phyloP scores from a whole-genome alignment of 495 filamentous ascomycete species.

The Xylaria sp. region DNA sequence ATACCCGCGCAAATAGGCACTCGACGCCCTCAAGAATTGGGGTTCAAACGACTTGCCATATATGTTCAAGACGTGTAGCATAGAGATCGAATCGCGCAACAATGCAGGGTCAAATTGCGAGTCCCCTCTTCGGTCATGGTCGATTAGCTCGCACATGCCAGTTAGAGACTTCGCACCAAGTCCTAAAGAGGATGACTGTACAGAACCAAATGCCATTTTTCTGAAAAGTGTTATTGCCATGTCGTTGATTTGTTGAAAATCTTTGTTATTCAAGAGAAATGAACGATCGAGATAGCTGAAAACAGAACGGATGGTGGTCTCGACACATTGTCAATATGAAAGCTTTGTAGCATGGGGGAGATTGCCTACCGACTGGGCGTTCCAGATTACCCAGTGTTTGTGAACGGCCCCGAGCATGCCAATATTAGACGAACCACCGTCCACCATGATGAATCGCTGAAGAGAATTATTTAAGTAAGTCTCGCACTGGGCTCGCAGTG shows the following conservation, averaged over 20 bases:
- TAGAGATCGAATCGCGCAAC: conserved; percentile 73
- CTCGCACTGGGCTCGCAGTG: conserved; percentile 68
- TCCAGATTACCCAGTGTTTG: conserved; percentile 80
- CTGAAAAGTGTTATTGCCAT: conserved; percentile 63
- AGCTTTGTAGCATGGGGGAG: not conserved
- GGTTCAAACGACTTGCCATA: conserved; percentile 84
- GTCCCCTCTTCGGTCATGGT: conserved; percentile 68
- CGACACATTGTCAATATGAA: conserved; percentile 7
- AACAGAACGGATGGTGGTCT: conserved; percentile 77
- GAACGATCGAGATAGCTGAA: conserved; percentile 94
- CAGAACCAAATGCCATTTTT: conserved; percentile 59
- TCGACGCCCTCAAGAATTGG: conserved; percentile 69
- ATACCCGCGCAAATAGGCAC: conserved; percentile 68
- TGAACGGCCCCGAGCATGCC: conserved; percentile 70
- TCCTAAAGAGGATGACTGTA: conserved; percentile 50
- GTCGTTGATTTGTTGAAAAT: conserved; percentile 59
- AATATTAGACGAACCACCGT: conserved; percentile 60
- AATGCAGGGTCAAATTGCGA: conserved; percentile 58
- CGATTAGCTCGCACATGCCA: conserved; percentile 78
- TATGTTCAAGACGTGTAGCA: conserved; percentile 81
- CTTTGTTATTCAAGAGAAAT: conserved; percentile 74
- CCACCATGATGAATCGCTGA: conserved; percentile 54
- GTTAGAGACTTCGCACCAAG: conserved; percentile 64
- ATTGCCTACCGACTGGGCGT: conserved; percentile 68
- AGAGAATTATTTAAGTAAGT: conserved; percentile 57